Evolutionary conservation across 805 yeast species (phyloP).

Genomic region (Candida takata): DNA sequence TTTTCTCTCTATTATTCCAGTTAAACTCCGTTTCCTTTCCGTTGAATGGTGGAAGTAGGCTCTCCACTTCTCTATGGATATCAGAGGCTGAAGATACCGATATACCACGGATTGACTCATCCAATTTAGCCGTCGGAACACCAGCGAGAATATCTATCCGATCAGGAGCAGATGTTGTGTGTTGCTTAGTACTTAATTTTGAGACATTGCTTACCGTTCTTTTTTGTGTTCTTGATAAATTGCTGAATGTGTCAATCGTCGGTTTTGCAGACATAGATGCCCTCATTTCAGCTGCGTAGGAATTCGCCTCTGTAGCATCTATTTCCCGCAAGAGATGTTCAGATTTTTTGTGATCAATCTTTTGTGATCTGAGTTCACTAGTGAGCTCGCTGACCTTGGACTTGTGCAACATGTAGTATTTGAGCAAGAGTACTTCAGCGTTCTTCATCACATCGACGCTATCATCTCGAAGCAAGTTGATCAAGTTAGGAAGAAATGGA

Average conservation of each 20-base stretch:
- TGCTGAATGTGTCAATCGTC: slow-evolving; percentile 22
- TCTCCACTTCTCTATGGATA: slow-evolving; percentile 23
- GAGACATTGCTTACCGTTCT: not conserved
- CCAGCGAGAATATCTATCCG: slow-evolving; percentile 10
- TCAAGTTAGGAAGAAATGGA: slow-evolving; percentile 20
- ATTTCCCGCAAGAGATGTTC: slow-evolving; percentile 14
- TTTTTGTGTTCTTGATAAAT: slow-evolving; percentile 11
- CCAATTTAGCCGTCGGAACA: slow-evolving; percentile 18
- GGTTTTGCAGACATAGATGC: slow-evolving; percentile 6
- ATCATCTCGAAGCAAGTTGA: slow-evolving; percentile 22
- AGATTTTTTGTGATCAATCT: slow-evolving; percentile 15
- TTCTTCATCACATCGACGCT: slow-evolving; percentile 20
- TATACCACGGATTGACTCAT: slow-evolving; percentile 11
- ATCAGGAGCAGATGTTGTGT: slow-evolving; percentile 7
- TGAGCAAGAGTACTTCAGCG: slow-evolving; percentile 20
- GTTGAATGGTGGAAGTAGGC: slow-evolving; percentile 37
- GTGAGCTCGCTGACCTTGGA: slow-evolving; percentile 13
- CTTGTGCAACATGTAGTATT: slow-evolving; percentile 19
- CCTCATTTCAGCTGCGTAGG: slow-evolving; percentile 13
- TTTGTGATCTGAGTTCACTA: slow-evolving; percentile 18
- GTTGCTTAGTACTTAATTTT: not conserved
- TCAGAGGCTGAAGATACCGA: slow-evolving; percentile 11
- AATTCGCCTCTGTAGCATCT: slow-evolving; percentile 16
- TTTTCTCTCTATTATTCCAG: slow-evolving; percentile 70
- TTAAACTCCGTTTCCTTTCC: slow-evolving; percentile 84